Evolutionary conservation across 2,329 filamentous ascomycete genomes (phyloP), one percentile per base, ranked within the genome.

Genomic region (Xylariales sp.): DNA sequence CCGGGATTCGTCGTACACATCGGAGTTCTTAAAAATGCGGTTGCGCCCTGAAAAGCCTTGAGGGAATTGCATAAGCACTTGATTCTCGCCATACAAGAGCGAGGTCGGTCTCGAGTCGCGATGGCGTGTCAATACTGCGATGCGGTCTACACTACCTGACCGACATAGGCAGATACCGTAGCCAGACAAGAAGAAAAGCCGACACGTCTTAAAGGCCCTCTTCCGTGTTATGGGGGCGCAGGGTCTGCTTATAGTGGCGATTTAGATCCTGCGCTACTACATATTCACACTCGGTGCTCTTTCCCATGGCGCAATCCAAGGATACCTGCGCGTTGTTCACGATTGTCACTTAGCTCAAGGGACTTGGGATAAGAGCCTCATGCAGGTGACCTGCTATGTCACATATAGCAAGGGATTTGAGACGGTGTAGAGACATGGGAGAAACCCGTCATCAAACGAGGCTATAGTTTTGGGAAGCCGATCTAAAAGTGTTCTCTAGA

Each of bases 1-100:
- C 88, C 87, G 28, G 94, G 94, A 5, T 97, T 97, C 80, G 89
- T 93, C 36, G 87, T 97, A 7, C 94, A 98, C 81, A 74, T 97
- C 23, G 91, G 93, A 12, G 78, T 94, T 28, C 80, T 94, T 69
- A 84, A 81, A 62, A 69, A 67, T 28, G 16, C 46, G 3, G 18
- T 3, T 49, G 14, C 9, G 5, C 63, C 50, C 23, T 66, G 56
- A 68, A 52, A 0, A 7, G 10, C 18, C 2, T 10, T 5, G 28
- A 16, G 34, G 28, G n/a, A 30, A 30, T 7, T 12, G 3, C 7
- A n/a, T 32, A 34, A 46, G 12, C 6, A 6, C 23, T n/a, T 12
- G 2, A 6, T 12, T 57, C 9, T 32, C 9, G 9, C 18, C 18
- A 43, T 32, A 14, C 36, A 6, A 14, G 30, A 5, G 23, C 4